Base-by-base conservation (phyloP, 495 filamentous ascomycete species). In the Cercophora scortea region DNA sequence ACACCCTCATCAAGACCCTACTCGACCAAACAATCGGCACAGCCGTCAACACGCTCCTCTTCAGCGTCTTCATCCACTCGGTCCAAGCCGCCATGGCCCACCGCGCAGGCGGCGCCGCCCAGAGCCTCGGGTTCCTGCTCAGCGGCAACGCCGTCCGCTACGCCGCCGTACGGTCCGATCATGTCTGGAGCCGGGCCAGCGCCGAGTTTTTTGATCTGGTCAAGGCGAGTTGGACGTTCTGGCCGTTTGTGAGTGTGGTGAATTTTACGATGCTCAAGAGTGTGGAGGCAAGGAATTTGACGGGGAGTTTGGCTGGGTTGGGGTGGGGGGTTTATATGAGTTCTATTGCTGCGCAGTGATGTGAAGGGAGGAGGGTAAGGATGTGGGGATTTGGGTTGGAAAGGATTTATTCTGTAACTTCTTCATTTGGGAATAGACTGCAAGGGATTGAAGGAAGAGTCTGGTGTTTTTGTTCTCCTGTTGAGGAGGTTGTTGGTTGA, bases 271-370 rank as follows among this genome's bases (percentile, higher is more conserved):
- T 94, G 43, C 74, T 98, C 18, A 69, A 66, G 61, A 89, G 84
- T 6, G 81, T 93, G 12, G 80, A 93, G 59, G 75, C 76, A 35
- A 73, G 92, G 54, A 83, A 87, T 43, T 71, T 96, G 32, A 81
- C 91, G 66, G 90, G 86, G 0, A 84, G 84, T 63, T 66, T 88
- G 48, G 87, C 90, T 32, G 90, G 92, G 3, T 61, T 98, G 42
- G 82, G 75, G 18, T 98, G 93, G 93, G 87, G 88, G 1, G 67
- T 95, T 45, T 96, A 90, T 71, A 72, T 96, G 66, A 92, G 89
- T 61, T 65, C 93, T 57, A 68, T 83, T 56, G 76, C 82, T 38
- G 67, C 73, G 11, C 54, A 65, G 38, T 67, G 58, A 48, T 39
- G 9, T 6, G 19, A 33, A 13, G 41, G 42, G 39, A 25, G 25